Evolutionary conservation across 768 basidiomycete species (phyloP), one percentile per base, ranked within the genome.

Genomic region (Calvatia gigantea): DNA sequence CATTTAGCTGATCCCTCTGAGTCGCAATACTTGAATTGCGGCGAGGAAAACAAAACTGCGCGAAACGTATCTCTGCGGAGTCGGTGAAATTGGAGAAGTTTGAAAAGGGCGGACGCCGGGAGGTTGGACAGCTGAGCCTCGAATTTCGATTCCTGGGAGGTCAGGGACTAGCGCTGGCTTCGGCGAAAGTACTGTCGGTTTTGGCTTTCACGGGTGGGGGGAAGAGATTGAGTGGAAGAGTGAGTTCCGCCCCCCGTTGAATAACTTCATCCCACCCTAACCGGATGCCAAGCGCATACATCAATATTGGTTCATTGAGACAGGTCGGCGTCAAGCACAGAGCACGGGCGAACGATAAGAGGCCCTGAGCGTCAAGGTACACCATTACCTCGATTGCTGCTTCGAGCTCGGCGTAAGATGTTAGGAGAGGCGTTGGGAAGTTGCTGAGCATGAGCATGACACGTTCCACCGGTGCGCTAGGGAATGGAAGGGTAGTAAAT

Each of bases 201-300:
- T n/a, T n/a, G n/a, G n/a, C n/a, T n/a, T n/a, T n/a, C n/a, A n/a
- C n/a, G n/a, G n/a, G n/a, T n/a, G n/a, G n/a, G 21, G 38, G 38
- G 38, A 45, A 12, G 19, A 15, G 43, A 15, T 44, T 44, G 43
- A 44, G 7, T 14, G 61, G 60, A 21, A 82, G 64, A 8, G 80
- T 78, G 37, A 69, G 62, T 15, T 70, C 66, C 6, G 79, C 72
- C 1, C 79, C 77, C 8, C 72, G 54, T 56, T 68, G 68, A 6
- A 75, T 72, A 61, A 80, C 79, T 42, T 75, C 70, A 42, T 67
- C 67, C 77, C 79, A 81, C 5, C 71, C 74, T 52, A 72, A 74
- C 31, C 70, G 70, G n/a, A 73, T 71, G 5, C 77, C 71, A 38
- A 82, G 67, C 2, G 69, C 75, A 54, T 81, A 82, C 11, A 80